Percentiles rank a stretch among this genome's conserved stretches.
These are phyloP conservation scores for Trichophyton benhamiae DNA, from an alignment of 2,329 filamentous ascomycete species.

Conservation along the genomic window DNA sequence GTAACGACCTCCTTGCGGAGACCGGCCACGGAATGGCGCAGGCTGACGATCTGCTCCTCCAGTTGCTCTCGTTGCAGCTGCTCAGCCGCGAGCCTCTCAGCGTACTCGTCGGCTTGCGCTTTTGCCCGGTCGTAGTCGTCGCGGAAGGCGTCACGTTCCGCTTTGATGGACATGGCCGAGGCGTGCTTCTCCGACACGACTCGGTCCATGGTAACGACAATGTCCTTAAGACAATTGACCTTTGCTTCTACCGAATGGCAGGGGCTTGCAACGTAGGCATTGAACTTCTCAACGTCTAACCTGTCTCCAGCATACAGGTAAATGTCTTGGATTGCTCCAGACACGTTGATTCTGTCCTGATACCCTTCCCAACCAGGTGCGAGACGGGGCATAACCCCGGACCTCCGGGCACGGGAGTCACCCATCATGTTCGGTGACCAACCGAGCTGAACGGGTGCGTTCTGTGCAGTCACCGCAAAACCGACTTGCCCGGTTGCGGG, in stretches of 20 bases:
- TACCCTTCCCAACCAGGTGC: slow-evolving; percentile 1
- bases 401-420: not conserved
- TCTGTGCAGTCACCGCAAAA: slow-evolving; percentile 3
- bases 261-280: not conserved
- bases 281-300: slow-evolving; percentile 2
- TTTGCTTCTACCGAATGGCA: not conserved
- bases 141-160: slow-evolving; percentile 2
- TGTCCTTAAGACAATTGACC: not conserved
- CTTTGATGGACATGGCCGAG: not conserved
- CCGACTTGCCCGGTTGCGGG: not conserved
- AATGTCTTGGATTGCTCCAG: slow-evolving; percentile 1
- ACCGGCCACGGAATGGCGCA: not conserved
- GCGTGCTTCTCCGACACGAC: not conserved
- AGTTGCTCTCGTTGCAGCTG: not conserved
- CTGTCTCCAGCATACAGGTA: slow-evolving; percentile 1
- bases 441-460: not conserved
- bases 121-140: not conserved
- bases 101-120: not conserved
- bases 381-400: not conserved
- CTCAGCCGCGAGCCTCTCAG: slow-evolving; percentile 3
- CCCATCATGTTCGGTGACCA: not conserved
- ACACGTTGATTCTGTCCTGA: slow-evolving; percentile 1
- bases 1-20: slow-evolving; percentile 1
- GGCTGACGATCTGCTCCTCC: not conserved
- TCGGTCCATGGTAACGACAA: slow-evolving; percentile 1